phyloP scores from a whole-genome alignment of 768 basidiomycete species.

The Lactarius indigo region DNA sequence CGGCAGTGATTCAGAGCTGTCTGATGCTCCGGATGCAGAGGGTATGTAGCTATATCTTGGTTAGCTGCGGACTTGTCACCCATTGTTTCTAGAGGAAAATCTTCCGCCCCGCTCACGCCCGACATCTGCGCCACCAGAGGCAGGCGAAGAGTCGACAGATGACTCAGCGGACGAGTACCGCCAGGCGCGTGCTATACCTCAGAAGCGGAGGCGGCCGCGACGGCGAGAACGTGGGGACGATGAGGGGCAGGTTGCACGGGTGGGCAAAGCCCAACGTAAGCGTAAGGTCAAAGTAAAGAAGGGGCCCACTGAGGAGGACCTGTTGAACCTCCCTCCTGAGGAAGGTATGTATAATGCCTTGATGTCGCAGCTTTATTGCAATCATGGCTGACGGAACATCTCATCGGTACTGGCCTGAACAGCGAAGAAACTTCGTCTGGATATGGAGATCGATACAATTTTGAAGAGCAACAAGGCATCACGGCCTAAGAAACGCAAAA shows the following conservation, averaged over 20 bases:
- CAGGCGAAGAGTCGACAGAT: constrained; percentile 38
- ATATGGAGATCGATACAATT: constrained; percentile 84
- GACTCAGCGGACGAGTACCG: constrained; percentile 55
- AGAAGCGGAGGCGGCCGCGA: constrained; percentile 29
- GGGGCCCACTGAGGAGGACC: constrained; percentile 55
- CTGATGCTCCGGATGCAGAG: constrained; percentile 21
- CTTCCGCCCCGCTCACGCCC: constrained; percentile 39
- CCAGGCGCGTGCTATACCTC: constrained; percentile 31
- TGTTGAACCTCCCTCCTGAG: constrained; percentile 68
- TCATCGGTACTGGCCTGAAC: constrained; percentile 19
- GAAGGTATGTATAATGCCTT: constrained; percentile 49
- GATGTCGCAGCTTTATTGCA: not conserved
- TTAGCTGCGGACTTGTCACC: not conserved
- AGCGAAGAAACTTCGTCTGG: constrained; percentile 77
- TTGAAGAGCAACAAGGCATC: constrained; percentile 73
- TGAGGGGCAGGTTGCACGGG: constrained; percentile 32
- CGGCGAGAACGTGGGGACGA: constrained; percentile 28
- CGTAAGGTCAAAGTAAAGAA: constrained; percentile 28
- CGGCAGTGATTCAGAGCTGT: constrained; percentile 22
- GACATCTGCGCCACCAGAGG: constrained; percentile 31
- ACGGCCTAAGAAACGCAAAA: constrained; percentile 65
- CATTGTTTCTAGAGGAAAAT: constrained; percentile 33
- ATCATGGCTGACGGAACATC: not conserved
- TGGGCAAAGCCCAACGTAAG: constrained; percentile 56
- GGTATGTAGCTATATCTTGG: not conserved